Evolutionary conservation across 2,329 filamentous ascomycete species (phyloP).

Genomic region (Plectosphaerella cucumerina): DNA sequence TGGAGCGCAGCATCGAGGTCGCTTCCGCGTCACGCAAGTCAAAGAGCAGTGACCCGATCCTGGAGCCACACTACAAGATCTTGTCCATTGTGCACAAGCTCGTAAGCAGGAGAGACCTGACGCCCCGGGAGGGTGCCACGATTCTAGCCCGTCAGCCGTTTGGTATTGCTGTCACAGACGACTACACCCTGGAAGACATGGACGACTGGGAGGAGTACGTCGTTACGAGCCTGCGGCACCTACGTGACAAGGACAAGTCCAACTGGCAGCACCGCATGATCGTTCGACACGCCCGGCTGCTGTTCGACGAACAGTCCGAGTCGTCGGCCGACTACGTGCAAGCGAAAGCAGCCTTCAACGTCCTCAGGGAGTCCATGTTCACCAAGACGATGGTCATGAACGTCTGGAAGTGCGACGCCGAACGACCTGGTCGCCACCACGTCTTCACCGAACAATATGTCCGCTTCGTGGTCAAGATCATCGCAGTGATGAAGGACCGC

Average conservation of each 20-base stretch:
- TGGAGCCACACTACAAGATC: constrained; percentile 92
- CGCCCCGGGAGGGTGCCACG: constrained; percentile 42
- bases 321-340: constrained; percentile 49
- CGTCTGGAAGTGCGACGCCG: constrained; percentile 90
- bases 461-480: constrained; percentile 71
- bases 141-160: constrained; percentile 55
- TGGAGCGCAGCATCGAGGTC: constrained; percentile 48
- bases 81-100: constrained; percentile 79
- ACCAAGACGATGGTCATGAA: constrained; percentile 94
- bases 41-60: constrained; percentile 66
- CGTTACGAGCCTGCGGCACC: constrained; percentile 43
- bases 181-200: constrained; percentile 46
- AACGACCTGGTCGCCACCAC: constrained; percentile 79
- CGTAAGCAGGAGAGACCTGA: constrained; percentile 50
- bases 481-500: constrained; percentile 72
- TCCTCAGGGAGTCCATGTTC: constrained; percentile 70
- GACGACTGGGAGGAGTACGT: constrained; percentile 60
- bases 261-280: constrained; percentile 96
- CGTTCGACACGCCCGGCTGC: constrained; percentile 60
- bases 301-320: constrained; percentile 41
- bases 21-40: constrained; percentile 50
- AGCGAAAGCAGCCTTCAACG: constrained; percentile 74
- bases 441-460: constrained; percentile 88
- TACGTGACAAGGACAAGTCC: constrained; percentile 75
- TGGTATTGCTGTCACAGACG: constrained; percentile 43